Evolutionary conservation across 306 rosid species (phyloP).

Genomic region (Glycine tomentella): DNA sequence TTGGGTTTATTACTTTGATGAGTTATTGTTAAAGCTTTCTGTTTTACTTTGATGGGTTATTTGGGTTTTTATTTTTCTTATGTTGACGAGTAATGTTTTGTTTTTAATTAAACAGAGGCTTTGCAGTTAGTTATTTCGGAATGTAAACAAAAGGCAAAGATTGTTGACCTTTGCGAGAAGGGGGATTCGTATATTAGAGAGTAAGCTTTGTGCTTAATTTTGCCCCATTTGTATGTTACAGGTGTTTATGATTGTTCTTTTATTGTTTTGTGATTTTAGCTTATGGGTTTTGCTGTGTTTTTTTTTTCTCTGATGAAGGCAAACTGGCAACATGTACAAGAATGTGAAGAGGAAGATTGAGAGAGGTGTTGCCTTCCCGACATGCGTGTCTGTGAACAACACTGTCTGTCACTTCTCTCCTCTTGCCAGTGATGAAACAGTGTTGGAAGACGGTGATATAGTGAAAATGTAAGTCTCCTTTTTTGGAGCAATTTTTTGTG

Average conservation of each 20-base stretch:
- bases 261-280: conserved; percentile 43
- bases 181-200: conserved; percentile 84
- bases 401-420: conserved; percentile 87
- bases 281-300: conserved; percentile 44
- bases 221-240: not conserved
- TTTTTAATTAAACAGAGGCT: conserved; percentile 65
- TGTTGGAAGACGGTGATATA: conserved; percentile 85
- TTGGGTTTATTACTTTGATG: not conserved
- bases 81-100: not conserved
- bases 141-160: conserved; percentile 81
- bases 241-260: not conserved
- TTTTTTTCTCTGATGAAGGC: conserved; percentile 52
- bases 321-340: conserved; percentile 81
- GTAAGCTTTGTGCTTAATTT: conserved; percentile 50
- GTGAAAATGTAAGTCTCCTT: conserved; percentile 72
- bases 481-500: not conserved
- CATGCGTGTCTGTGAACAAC: conserved; percentile 90
- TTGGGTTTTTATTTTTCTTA: not conserved
- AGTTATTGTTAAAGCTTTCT: not conserved
- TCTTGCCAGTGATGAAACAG: conserved; percentile 71
- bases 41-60: not conserved
- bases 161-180: conserved; percentile 84
- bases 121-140: conserved; percentile 80
- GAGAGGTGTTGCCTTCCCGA: conserved; percentile 90
- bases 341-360: conserved; percentile 91